phyloP scores from a whole-genome alignment of 345 rosid genomes.

The Viola odorata region DNA sequence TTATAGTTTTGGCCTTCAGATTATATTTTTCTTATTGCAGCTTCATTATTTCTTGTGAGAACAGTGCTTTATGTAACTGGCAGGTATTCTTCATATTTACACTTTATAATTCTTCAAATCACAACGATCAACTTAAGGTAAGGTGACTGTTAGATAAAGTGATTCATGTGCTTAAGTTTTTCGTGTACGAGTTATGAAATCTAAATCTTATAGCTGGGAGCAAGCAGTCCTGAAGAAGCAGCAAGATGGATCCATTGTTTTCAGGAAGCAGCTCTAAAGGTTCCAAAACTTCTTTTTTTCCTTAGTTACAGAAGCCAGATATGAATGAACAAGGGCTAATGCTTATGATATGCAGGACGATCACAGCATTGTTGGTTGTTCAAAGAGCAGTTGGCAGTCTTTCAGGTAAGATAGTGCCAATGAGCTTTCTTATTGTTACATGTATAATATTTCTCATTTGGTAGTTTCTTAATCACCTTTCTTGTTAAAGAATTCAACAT shows the following conservation, averaged over 20 bases:
- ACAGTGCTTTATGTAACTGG: conserved; percentile 21
- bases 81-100: conserved; percentile 90
- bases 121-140: conserved; percentile 92
- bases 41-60: conserved; percentile 7
- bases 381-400: conserved; percentile 66
- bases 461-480: conserved; percentile 2
- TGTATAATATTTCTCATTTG: not conserved
- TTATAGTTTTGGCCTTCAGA: conserved; percentile 2
- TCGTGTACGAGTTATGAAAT: conserved; percentile 22
- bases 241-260: conserved; percentile 88
- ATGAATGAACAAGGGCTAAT: conserved; percentile 17
- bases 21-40: conserved; percentile 5
- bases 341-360: conserved; percentile 45
- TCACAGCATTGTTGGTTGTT: conserved; percentile 41
- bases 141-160: conserved; percentile 22
- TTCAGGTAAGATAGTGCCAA: conserved; percentile 34
- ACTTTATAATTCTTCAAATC: conserved; percentile 77
- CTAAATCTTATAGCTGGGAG: conserved; percentile 63
- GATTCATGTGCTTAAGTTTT: conserved; percentile 15
- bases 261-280: conserved; percentile 80
- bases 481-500: not conserved
- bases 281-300: conserved; percentile 17
- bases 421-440: not conserved
- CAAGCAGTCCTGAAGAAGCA: conserved; percentile 93
- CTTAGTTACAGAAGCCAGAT: not conserved